phyloP scores from a whole-genome alignment of 331 rosid genomes.

The Pyracantha coccinea region DNA sequence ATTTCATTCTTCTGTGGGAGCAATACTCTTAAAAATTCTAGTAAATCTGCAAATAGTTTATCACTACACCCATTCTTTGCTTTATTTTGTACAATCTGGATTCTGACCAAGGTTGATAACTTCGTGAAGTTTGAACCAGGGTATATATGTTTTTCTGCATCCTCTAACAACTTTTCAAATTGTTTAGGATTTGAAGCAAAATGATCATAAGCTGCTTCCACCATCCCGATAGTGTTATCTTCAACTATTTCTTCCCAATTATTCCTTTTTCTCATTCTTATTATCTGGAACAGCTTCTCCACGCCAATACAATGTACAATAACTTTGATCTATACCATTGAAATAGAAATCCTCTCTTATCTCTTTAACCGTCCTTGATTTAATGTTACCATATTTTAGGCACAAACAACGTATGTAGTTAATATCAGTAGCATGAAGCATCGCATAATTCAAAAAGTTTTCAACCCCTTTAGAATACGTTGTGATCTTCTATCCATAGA shows the following conservation, averaged over 20 bases:
- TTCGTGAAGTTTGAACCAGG: background rate
- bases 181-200: background rate
- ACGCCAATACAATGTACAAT: background rate
- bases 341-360: background rate
- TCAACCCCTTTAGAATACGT: background rate
- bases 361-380: background rate
- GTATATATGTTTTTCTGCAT: background rate
- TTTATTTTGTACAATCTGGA: too few species aligned
- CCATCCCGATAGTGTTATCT: background rate
- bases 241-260: background rate
- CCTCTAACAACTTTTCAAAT: background rate
- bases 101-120: background rate
- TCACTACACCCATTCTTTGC: background rate
- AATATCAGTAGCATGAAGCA: background rate
- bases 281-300: background rate
- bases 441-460: background rate
- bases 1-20: background rate
- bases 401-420: background rate
- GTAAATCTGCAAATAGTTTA: too few species aligned
- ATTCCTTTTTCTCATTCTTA: background rate
- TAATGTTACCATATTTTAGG: background rate
- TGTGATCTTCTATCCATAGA: background rate
- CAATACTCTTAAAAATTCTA: too few species aligned
- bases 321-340: background rate
- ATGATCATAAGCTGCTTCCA: background rate